Evolutionary conservation across 2,329 filamentous ascomycete species (phyloP).

Genomic region (Myriosclerotinia scirpicola): DNA sequence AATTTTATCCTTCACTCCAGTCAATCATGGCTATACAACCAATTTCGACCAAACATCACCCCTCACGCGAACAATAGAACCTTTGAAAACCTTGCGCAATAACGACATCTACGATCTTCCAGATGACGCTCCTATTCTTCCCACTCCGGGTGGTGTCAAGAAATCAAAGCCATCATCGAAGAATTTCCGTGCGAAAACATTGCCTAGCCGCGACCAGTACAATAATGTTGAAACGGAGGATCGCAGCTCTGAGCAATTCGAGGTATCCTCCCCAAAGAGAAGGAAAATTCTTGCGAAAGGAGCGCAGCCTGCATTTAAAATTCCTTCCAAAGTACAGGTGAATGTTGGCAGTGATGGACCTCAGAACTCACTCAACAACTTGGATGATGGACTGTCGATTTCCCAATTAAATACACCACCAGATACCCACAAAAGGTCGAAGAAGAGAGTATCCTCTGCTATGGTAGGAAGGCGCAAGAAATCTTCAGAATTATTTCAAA

Average conservation of each 20-base stretch:
- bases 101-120: constrained; percentile 28
- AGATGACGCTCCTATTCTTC: constrained; percentile 15
- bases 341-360: background rate
- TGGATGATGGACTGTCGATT: background rate
- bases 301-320: constrained; percentile 14
- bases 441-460: constrained; percentile 20
- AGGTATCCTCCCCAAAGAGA: constrained; percentile 4
- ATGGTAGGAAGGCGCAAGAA: constrained; percentile 20
- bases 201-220: constrained; percentile 20
- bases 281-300: constrained; percentile 14
- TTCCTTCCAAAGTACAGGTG: constrained; percentile 11
- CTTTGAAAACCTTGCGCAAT: constrained; percentile 26
- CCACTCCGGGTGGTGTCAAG: constrained; percentile 25
- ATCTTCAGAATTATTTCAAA: constrained; percentile 30
- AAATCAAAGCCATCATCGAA: constrained; percentile 14
- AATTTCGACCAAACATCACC: background rate
- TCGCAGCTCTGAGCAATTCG: background rate
- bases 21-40: constrained; percentile 25
- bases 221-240: constrained; percentile 10
- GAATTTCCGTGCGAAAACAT: constrained; percentile 24
- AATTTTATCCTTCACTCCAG: constrained; percentile 31
- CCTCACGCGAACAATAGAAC: constrained; percentile 26
- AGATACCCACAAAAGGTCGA: constrained; percentile 25
- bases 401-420: constrained; percentile 29
- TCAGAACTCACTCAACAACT: too few species aligned